A percentile compares a stretch with the other conserved stretches of the same genome.
phyloP scores from a whole-genome alignment of 305 asterid genomes.

The Nicotiana rustica region DNA sequence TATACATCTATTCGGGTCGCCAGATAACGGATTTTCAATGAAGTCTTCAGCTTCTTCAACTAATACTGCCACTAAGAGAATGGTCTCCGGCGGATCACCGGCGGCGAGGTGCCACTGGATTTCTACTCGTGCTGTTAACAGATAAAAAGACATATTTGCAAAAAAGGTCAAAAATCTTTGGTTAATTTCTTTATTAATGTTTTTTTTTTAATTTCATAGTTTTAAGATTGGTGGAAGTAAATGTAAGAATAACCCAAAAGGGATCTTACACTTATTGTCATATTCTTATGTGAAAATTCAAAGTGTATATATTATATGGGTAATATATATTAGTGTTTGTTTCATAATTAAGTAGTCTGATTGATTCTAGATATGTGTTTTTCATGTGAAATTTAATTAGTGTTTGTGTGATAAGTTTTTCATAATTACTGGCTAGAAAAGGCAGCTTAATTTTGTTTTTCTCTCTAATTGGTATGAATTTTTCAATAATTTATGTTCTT shows the following conservation, averaged over 20 bases:
- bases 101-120: slow-evolving; percentile 44
- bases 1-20: slow-evolving; percentile 48
- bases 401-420: not conserved
- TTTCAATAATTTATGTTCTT: not conserved
- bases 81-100: slow-evolving; percentile 45
- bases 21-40: slow-evolving; percentile 50
- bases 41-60: slow-evolving; percentile 46
- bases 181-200: not conserved
- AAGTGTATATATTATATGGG: slow-evolving; percentile 47
- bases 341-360: too few relatives aligned
- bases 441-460: not conserved
- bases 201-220: not conserved
- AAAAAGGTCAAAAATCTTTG: too few relatives aligned
- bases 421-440: not conserved
- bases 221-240: slow-evolving; percentile 6
- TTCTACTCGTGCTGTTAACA: slow-evolving; percentile 53
- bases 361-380: not conserved
- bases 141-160: slow-evolving; percentile 30
- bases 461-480: not conserved
- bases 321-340: not conserved
- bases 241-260: slow-evolving; percentile 62
- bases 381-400: not conserved
- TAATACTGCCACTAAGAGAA: slow-evolving; percentile 39
- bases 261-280: slow-evolving; percentile 47
- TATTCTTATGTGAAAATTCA: slow-evolving; percentile 39